Evolutionary conservation across 1,139 yeast genomes (phyloP), one percentile per base, ranked within the genome.

Genomic region (Hemisphaericaspora subhashii): DNA sequence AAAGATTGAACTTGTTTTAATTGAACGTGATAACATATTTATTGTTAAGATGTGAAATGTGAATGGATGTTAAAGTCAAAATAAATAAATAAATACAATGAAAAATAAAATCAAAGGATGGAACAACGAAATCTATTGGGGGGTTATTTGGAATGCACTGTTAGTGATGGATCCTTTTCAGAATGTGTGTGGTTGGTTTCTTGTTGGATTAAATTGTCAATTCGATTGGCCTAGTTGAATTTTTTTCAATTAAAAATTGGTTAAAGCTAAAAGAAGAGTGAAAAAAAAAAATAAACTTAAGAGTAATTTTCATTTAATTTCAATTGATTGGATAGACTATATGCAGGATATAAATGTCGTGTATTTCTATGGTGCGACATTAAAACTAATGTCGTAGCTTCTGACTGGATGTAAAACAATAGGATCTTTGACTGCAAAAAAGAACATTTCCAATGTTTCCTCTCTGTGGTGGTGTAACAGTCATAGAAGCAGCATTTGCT

Each of bases 21-120:
- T 30, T 16, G 40, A 29, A 35, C 47, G 44, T n/a, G 50, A 40
- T 22, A 50, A 50, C 53, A 47, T n/a, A n/a, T n/a, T n/a, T n/a
- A n/a, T 50, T 31, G 37, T 35, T 27, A 13, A 11, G 6, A 20
- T 36, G 23, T 36, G 20, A 26, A 16, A n/a, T 28, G 26, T 24
- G 26, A 11, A 9, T 20, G 22, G 5, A 20, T 5, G 29, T 10
- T 5, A 10, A 7, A 13, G 7, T 13, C 12, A 11, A 13, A 26
- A 26, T 26, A 26, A 26, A 26, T 26, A 26, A 26, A 23, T 23
- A 10, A 24, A 24, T 24, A 24, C n/a, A n/a, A n/a, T n/a, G n/a
- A n/a, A n/a, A n/a, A n/a, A n/a, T n/a, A n/a, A n/a, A n/a, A n/a
- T n/a, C n/a, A n/a, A n/a, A n/a, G n/a, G n/a, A n/a, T n/a, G n/a